These are phyloP conservation scores for Nakazawaea ambrosiae DNA, from an alignment of 805 yeast genomes.

Conservation along the genomic window DNA sequence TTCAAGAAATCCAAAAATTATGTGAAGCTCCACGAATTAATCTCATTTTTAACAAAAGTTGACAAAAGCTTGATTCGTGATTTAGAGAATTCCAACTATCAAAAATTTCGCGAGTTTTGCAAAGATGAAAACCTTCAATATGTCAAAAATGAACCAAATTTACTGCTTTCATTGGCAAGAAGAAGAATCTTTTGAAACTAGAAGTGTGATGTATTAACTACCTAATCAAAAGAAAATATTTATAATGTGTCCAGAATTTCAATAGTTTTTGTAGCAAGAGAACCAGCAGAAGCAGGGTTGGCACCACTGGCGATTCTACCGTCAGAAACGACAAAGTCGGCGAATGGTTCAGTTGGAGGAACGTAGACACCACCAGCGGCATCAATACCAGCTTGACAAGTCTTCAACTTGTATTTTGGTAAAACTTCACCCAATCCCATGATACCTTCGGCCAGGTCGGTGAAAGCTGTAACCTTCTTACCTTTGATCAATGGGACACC, in stretches of 20 bases:
- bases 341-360: constrained; percentile 46
- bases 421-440: constrained; percentile 22
- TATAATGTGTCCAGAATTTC: not conserved
- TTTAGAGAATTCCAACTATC: not conserved
- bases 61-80: not conserved
- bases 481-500: constrained; percentile 43
- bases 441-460: constrained; percentile 43
- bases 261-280: constrained; percentile 36
- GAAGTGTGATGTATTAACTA: no score
- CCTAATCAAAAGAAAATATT: not conserved
- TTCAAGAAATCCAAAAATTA: not conserved
- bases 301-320: constrained; percentile 60
- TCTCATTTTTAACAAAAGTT: not conserved
- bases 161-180: constrained; percentile 5
- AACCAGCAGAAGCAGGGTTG: constrained; percentile 51
- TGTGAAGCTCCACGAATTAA: not conserved
- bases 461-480: constrained; percentile 54
- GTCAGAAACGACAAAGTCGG: constrained; percentile 41
- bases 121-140: not conserved
- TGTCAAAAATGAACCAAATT: not conserved
- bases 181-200: constrained; percentile 3
- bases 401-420: constrained; percentile 20
- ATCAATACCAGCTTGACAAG: constrained; percentile 31
- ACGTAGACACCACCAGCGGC: constrained; percentile 35
- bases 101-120: not conserved